phyloP scores from a whole-genome alignment of 176 grass and related monocot species.

The Hordeum marinum region DNA sequence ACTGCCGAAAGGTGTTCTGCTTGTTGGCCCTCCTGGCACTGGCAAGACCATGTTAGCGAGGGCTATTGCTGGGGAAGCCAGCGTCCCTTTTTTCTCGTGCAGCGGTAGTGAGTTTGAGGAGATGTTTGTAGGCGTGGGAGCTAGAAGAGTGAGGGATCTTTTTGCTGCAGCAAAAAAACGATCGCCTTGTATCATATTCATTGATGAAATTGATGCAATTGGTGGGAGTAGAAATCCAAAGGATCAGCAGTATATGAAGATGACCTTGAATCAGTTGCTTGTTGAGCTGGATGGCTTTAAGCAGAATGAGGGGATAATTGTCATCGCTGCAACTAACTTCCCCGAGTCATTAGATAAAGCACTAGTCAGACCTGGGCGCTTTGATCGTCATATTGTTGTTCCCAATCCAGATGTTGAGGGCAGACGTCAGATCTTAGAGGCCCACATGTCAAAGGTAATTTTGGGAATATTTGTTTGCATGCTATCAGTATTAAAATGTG shows the following conservation, averaged over 20 bases:
- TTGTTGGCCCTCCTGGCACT: conserved; percentile 96
- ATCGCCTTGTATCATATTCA: conserved; percentile 95
- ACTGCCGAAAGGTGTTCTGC: conserved; percentile 98
- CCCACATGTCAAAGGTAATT: conserved; percentile 92
- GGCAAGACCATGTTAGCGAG: conserved; percentile 98
- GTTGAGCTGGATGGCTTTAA: conserved; percentile 99
- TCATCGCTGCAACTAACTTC: conserved; percentile 96
- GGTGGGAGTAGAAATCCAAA: conserved; percentile 98
- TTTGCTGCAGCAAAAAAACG: conserved; percentile 89
- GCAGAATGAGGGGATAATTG: conserved; percentile 98
- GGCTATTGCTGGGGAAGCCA: conserved; percentile 97
- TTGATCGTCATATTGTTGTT: conserved; percentile 95
- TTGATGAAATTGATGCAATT: conserved; percentile 99
- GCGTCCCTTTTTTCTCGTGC: conserved; percentile 98
- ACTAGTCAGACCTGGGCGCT: conserved; percentile 95
- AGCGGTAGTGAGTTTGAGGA: conserved; percentile 99
- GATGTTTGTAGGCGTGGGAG: conserved; percentile 98
- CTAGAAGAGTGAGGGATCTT: conserved; percentile 87
- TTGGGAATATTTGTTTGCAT: background rate
- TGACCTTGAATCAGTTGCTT: conserved; percentile 97
- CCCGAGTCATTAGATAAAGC: conserved; percentile 96
- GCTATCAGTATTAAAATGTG: conserved; percentile 9
- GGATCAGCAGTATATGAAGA: conserved; percentile 99
- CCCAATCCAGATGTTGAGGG: conserved; percentile 99
- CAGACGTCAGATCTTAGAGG: conserved; percentile 84